phyloP scores from a whole-genome alignment of 140 eudicot species.

The Stevia rebaudiana region DNA sequence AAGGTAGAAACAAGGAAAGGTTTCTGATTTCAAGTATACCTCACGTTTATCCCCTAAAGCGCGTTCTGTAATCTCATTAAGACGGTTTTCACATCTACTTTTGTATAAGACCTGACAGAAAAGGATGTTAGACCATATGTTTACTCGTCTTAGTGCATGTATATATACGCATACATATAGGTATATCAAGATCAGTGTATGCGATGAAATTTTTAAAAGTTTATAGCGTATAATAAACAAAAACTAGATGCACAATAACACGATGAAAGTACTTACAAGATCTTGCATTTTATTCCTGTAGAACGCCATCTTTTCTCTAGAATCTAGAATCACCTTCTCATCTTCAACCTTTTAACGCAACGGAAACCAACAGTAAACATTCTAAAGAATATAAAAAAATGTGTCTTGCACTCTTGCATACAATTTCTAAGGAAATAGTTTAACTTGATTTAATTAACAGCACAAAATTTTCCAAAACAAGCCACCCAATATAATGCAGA shows the following conservation, averaged over 20 bases:
- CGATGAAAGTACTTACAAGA: slow-evolving; percentile 60
- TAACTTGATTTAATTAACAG: slow-evolving; percentile 1
- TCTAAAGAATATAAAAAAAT: background rate
- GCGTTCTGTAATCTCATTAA: slow-evolving; percentile 93
- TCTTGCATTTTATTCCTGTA: slow-evolving; percentile 92
- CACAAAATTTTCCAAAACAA: background rate
- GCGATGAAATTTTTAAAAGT: background rate
- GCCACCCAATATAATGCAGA: background rate
- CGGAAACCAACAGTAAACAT: slow-evolving; percentile 8
- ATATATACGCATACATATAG: background rate
- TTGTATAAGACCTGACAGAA: slow-evolving; percentile 74
- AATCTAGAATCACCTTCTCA: slow-evolving; percentile 67
- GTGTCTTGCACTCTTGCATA: background rate
- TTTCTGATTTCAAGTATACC: slow-evolving; percentile 35
- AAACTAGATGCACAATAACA: background rate
- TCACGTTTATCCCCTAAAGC: slow-evolving; percentile 87
- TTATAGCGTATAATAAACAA: background rate
- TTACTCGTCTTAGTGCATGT: background rate
- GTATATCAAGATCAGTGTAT: background rate
- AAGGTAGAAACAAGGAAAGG: slow-evolving; percentile 6
- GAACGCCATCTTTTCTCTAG: slow-evolving; percentile 78
- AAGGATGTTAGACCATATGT: background rate
- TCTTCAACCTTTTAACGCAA: slow-evolving; percentile 49
- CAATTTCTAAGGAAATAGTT: background rate
- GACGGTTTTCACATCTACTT: slow-evolving; percentile 97